These are phyloP conservation scores for Malassezia cuniculi DNA, from an alignment of 1,284 basidiomycete genomes.

Conservation along the genomic window DNA sequence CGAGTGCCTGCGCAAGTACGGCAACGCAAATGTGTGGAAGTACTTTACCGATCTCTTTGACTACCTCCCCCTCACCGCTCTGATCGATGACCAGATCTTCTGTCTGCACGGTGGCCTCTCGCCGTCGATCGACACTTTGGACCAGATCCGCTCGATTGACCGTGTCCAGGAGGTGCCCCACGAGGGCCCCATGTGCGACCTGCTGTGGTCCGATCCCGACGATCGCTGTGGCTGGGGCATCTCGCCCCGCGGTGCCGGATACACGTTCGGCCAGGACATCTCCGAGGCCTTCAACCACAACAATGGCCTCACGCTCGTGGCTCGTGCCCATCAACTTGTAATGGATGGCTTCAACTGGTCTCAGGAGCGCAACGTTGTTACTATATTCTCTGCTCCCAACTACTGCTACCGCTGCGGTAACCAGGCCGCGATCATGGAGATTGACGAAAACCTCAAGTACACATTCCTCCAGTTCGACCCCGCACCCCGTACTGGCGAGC, in stretches of 20 bases:
- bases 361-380: constrained; percentile 98
- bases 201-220: constrained; percentile 97
- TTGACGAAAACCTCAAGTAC: constrained; percentile 94
- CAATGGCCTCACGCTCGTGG: constrained; percentile 88
- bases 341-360: constrained; percentile 99
- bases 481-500: constrained; percentile 92
- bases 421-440: constrained; percentile 99
- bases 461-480: constrained; percentile 98
- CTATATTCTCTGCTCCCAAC: constrained; percentile 88
- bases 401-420: constrained; percentile 96
- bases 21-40: constrained; percentile 98
- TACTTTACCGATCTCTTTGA: constrained; percentile 99
- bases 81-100: constrained; percentile 99
- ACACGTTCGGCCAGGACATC: constrained; percentile 98
- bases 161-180: constrained; percentile 97
- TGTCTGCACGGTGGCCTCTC: constrained; percentile 96
- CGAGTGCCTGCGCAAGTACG: constrained; percentile 98
- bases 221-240: constrained; percentile 99
- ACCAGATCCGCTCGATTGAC: constrained; percentile 96
- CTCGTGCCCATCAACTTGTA: constrained; percentile 53
- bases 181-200: constrained; percentile 97
- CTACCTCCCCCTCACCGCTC: constrained; percentile 86
- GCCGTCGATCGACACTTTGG: constrained; percentile 96
- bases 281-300: constrained; percentile 97
- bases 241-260: constrained; percentile 93